These are phyloP conservation scores for Penicillium decumbens DNA, from an alignment of 2,329 filamentous ascomycete genomes.

Conservation along the genomic window DNA sequence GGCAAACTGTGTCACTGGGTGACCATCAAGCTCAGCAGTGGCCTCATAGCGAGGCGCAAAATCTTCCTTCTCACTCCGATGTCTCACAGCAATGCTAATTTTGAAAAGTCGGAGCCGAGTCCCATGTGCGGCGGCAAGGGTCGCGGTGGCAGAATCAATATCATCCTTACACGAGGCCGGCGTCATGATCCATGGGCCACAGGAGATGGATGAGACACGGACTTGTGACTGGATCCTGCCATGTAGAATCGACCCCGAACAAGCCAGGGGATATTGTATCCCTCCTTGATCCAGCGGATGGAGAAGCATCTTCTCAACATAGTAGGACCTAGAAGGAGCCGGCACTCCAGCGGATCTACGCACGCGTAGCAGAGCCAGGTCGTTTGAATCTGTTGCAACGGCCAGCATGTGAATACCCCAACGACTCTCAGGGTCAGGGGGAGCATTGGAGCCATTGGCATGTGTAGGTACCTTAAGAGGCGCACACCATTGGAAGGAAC, in stretches of 20 bases:
- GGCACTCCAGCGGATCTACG: constrained; percentile 10
- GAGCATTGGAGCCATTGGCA: constrained; percentile 1
- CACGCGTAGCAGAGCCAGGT: constrained; percentile 32
- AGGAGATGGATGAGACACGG: constrained; percentile 28
- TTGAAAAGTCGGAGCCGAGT: constrained; percentile 28
- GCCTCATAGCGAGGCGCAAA: constrained; percentile 4
- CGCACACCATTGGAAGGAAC: constrained; percentile 42
- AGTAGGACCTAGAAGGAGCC: constrained; percentile 11
- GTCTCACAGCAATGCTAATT: constrained; percentile 15
- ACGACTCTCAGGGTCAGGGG: constrained; percentile 21
- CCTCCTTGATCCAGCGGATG: constrained; percentile 15
- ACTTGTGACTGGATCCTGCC: constrained; percentile 23
- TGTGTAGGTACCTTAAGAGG: constrained; percentile 23
- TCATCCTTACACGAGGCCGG: neutral
- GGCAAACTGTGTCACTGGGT: neutral
- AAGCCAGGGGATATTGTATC: constrained; percentile 14
- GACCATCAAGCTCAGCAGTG: constrained; percentile 6
- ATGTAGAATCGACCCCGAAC: constrained; percentile 30
- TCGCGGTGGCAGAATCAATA: constrained; percentile 17
- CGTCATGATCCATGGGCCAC: constrained; percentile 32
- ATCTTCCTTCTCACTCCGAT: constrained; percentile 1
- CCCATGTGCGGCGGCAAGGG: constrained; percentile 30
- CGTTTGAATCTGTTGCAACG: constrained; percentile 39
- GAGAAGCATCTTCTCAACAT: constrained; percentile 26
- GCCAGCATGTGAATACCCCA: constrained; percentile 37